phyloP scores from a whole-genome alignment of 352 stramenopile species.

The Globisporangium splendens region DNA sequence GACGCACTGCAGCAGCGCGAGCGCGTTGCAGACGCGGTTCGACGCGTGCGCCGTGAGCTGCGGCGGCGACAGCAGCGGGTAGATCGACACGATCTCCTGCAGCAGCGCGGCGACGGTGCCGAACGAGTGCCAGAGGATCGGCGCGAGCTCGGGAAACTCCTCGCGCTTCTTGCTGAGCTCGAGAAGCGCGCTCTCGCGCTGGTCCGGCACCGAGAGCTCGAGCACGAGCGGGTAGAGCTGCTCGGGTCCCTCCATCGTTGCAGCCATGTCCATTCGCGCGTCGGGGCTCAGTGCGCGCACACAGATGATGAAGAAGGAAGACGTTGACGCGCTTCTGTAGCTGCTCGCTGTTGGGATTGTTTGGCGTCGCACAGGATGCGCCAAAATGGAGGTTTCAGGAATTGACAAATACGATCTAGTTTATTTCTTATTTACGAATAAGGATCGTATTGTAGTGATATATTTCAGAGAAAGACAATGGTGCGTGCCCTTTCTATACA shows the following conservation, averaged over 20 bases:
- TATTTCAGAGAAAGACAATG: too few relatives aligned
- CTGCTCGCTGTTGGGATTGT: too few relatives aligned
- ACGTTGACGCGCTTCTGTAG: too few relatives aligned
- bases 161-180: slow-evolving; percentile 99
- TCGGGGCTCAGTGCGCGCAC: too few relatives aligned
- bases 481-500: too few relatives aligned
- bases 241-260: slow-evolving; percentile 50
- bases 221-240: slow-evolving; percentile 90
- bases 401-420: too few relatives aligned
- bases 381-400: too few relatives aligned
- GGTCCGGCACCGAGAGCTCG: slow-evolving; percentile 91
- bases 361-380: too few relatives aligned
- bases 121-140: slow-evolving; percentile 98
- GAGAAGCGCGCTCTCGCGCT: slow-evolving; percentile 95
- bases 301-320: too few relatives aligned
- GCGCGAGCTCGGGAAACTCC: slow-evolving; percentile 95
- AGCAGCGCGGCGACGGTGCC: slow-evolving; percentile 96
- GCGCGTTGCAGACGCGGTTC: slow-evolving; percentile 98
- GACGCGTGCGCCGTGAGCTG: slow-evolving; percentile 96
- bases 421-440: too few relatives aligned
- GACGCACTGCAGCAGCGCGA: slow-evolving; percentile 98
- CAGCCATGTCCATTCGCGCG: not conserved
- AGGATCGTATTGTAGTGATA: too few relatives aligned
- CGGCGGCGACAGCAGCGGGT: slow-evolving; percentile 95
- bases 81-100: slow-evolving; percentile 99